Evolutionary conservation across 768 basidiomycete species (phyloP).

Genomic region (Serendipita sp.): DNA sequence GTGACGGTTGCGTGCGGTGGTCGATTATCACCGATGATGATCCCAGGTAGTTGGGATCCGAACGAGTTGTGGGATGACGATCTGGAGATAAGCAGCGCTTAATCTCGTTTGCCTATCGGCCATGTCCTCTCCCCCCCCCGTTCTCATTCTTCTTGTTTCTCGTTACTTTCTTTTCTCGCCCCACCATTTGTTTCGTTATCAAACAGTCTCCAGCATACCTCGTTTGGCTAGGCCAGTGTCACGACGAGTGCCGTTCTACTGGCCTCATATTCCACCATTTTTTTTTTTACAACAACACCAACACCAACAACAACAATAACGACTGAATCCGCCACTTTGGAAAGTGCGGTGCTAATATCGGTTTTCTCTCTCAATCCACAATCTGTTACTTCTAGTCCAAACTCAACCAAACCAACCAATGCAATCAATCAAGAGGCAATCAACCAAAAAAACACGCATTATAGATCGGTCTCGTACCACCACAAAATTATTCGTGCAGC

Average conservation of each 20-base stretch:
- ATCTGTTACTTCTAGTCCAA: background rate
- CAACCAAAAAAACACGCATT: too few relatives aligned
- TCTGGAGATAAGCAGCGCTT: background rate
- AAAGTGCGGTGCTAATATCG: background rate
- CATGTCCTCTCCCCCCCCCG: background rate
- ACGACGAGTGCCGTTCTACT: background rate
- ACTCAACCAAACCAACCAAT: background rate
- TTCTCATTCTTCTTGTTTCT: too few relatives aligned
- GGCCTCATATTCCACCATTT: background rate
- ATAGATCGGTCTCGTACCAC: too few relatives aligned
- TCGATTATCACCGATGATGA: conserved; percentile 3
- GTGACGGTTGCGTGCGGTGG: background rate
- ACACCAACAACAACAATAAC: too few relatives aligned
- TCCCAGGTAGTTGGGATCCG: conserved; percentile 3
- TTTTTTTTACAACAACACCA: background rate
- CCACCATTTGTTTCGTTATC: background rate
- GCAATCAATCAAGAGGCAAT: too few relatives aligned
- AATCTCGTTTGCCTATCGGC: background rate
- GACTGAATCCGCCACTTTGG: too few relatives aligned
- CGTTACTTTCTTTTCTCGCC: background rate
- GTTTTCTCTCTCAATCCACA: background rate
- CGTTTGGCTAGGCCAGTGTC: background rate
- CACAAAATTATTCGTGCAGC: background rate
- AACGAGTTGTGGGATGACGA: background rate
- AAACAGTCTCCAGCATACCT: background rate